Percentiles rank a stretch among this genome's conserved stretches.
Evolutionary conservation across 2,329 filamentous ascomycete genomes (phyloP).

Genomic region (Cephalotrichum gorgonifer): DNA sequence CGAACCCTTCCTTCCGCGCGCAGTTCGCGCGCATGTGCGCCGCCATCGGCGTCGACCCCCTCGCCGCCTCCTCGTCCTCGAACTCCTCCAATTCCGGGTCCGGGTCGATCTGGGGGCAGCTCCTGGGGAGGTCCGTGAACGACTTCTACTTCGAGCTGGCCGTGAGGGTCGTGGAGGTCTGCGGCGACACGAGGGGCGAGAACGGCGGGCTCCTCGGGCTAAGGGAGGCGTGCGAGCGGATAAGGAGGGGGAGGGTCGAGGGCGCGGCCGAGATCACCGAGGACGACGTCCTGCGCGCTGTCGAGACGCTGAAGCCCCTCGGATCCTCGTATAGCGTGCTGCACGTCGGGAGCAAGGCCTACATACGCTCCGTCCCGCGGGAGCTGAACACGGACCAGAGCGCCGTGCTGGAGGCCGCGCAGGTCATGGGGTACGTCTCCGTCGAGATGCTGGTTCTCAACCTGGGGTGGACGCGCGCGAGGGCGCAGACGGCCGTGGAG

Average conservation of each 20-base stretch:
- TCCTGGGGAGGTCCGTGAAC: constrained; percentile 83
- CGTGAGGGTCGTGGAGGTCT: constrained; percentile 90
- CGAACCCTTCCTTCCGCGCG: constrained; percentile 86
- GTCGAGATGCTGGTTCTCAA: constrained; percentile 84
- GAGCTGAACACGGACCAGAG: constrained; percentile 93
- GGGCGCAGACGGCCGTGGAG: constrained; percentile 82
- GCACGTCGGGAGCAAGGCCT: constrained; percentile 70
- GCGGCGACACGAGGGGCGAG: constrained; percentile 72
- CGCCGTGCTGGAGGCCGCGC: constrained; percentile 81
- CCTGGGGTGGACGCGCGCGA: constrained; percentile 70
- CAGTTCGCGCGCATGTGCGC: constrained; percentile 98
- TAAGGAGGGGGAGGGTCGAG: constrained; percentile 63
- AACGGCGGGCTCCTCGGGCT: constrained; percentile 89
- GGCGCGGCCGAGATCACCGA: constrained; percentile 74
- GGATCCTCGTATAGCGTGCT: constrained; percentile 82
- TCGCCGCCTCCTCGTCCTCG: constrained; percentile 40
- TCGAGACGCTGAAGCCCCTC: constrained; percentile 76
- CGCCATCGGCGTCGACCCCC: constrained; percentile 89
- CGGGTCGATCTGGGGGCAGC: constrained; percentile 81
- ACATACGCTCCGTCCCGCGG: constrained; percentile 87
- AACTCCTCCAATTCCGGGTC: constrained; percentile 34
- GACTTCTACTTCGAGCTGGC: constrained; percentile 98
- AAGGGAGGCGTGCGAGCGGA: constrained; percentile 65
- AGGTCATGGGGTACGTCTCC: constrained; percentile 82
- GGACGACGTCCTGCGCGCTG: constrained; percentile 85